Evolutionary conservation across 208 protist genomes (phyloP), one percentile per base, ranked within the genome.

Genomic region (Acanthamoeba royreba): DNA sequence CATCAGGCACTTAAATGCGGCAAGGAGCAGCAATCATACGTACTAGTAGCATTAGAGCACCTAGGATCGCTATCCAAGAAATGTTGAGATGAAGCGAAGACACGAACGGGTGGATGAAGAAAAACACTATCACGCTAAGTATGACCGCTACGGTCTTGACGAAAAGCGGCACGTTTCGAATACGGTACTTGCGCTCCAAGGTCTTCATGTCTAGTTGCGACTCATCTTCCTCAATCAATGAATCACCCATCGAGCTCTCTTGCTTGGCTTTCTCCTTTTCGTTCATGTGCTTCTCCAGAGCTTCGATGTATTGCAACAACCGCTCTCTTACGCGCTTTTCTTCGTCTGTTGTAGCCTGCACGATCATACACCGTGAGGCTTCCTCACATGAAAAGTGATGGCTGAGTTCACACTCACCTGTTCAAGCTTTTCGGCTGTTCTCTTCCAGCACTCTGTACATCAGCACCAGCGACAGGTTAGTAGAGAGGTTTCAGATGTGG

Each of bases 11-110:
- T 4, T 42, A 9, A 45, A 42, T 4, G 35, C 96, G n/a, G n/a
- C n/a, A n/a, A n/a, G n/a, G n/a, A n/a, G n/a, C n/a, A n/a, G n/a
- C n/a, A n/a, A n/a, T n/a, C n/a, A n/a, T n/a, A n/a, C n/a, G 33
- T 22, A 96, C 33, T 3, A 96, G 45, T 25, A 95, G 55, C 0
- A 42, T 85, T 11, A 93, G 31, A 1, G 94, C 55, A 15, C 95
- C 95, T n/a, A 95, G 72, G 22, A 96, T 66, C 40, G 95, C 92
- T 42, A 96, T 94, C 94, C 94, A 96, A 28, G 95, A 43, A 0
- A 96, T 35, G 25, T 17, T 58, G 4, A 96, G 79, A 7, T 96
- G 31, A 33, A 95, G 72, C 43, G 43, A 17, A 4, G 25, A 38
- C 7, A 90, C 83, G 31, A 96, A 72, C n/a, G 52, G 43, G 40